Percentiles rank a stretch among this genome's conserved stretches.
Evolutionary conservation across 2,329 filamentous ascomycete genomes (phyloP).

Genomic region (Alternaria brassicae): DNA sequence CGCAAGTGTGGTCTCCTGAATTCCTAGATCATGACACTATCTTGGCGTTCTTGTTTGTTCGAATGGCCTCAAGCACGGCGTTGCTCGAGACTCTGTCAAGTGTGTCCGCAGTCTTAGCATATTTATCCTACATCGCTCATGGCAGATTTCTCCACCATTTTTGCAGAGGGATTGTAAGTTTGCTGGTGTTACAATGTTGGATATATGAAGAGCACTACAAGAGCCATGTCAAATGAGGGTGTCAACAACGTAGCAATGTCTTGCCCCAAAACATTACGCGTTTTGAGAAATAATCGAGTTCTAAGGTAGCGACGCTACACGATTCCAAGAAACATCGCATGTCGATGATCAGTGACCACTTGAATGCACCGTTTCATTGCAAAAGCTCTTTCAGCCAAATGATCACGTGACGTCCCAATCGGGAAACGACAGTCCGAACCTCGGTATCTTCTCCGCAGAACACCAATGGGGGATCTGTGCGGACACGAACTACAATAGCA

Average conservation of each 20-base stretch:
- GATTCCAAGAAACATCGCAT: background rate
- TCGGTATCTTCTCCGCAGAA: conserved; percentile 35
- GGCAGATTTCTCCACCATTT: background rate
- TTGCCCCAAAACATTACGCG: background rate
- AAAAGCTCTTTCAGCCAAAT: background rate
- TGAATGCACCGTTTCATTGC: background rate
- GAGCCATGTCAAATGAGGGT: background rate
- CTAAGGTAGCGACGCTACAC: background rate
- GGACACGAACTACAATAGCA: conserved; percentile 10
- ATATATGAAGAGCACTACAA: background rate
- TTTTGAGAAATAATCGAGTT: background rate
- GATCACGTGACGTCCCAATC: conserved; percentile 14
- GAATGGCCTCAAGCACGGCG: too few relatives aligned
- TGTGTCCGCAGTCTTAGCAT: background rate
- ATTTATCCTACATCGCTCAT: background rate
- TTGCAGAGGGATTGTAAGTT: background rate
- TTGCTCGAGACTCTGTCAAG: background rate
- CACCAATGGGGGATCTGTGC: conserved; percentile 25
- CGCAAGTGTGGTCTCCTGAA: background rate
- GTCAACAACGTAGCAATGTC: background rate
- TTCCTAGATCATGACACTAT: background rate
- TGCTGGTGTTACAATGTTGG: background rate
- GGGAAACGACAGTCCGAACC: conserved; percentile 26
- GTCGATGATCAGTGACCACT: background rate
- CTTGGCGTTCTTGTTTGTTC: background rate